Evolutionary conservation across 2,329 filamentous ascomycete species (phyloP).

Genomic region (Trichoderma harzianum): DNA sequence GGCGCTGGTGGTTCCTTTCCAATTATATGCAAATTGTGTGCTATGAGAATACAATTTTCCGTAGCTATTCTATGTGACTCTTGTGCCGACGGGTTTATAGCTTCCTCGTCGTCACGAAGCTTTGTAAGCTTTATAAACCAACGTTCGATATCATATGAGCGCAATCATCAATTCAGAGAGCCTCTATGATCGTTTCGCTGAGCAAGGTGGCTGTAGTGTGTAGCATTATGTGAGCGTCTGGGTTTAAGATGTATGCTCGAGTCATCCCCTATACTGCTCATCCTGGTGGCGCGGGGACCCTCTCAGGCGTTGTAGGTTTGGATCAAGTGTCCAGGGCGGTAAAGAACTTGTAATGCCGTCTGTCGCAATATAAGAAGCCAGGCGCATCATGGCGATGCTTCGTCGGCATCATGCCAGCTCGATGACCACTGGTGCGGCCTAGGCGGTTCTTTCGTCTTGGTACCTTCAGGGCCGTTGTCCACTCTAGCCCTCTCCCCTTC

Average conservation of each 20-base stretch:
- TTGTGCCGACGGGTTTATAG: not conserved
- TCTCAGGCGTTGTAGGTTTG: not conserved
- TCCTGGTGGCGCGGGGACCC: not conserved
- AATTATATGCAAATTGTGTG: not conserved
- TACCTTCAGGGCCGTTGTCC: not conserved
- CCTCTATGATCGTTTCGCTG: not conserved
- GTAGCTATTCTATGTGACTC: not conserved
- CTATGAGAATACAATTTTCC: not conserved
- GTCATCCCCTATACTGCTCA: not conserved
- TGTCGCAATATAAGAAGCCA: not conserved
- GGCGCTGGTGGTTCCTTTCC: not conserved
- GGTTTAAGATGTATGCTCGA: not conserved
- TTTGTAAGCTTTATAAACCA: not conserved
- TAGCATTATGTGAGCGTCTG: not conserved
- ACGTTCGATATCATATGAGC: not conserved
- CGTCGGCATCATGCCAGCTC: slow-evolving; percentile 35
- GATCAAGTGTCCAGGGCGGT: not conserved
- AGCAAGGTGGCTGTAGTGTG: not conserved
- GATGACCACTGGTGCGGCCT: slow-evolving; percentile 35
- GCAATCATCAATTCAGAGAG: not conserved
- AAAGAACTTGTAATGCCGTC: not conserved
- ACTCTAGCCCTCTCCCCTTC: slow-evolving; percentile 39
- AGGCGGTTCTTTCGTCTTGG: slow-evolving; percentile 7
- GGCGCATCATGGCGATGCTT: slow-evolving; percentile 21
- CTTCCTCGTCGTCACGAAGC: not conserved